These are phyloP conservation scores for Pelargonium nanum DNA, from an alignment of 345 rosid species.

Conservation along the genomic window DNA sequence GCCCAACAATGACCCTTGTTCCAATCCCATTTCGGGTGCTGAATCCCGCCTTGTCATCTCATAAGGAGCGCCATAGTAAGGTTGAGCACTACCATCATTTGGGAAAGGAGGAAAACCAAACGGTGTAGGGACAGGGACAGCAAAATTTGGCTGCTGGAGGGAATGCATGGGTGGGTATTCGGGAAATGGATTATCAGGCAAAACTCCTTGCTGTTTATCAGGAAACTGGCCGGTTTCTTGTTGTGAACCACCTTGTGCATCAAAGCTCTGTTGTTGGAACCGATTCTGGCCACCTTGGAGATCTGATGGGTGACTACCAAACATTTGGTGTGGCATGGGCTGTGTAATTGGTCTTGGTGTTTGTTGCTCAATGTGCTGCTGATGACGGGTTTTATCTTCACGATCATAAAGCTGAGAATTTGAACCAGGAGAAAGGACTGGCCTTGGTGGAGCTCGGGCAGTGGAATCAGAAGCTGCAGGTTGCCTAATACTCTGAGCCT, in stretches of 20 bases:
- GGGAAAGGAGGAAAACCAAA: conserved; percentile 48
- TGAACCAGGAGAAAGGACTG: conserved; percentile 35
- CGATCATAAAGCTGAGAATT: conserved; percentile 45
- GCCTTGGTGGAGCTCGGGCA: conserved; percentile 49
- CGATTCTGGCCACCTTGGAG: conserved; percentile 19
- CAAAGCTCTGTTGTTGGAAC: conserved; percentile 26
- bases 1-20: conserved; percentile 66
- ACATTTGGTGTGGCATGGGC: conserved; percentile 25
- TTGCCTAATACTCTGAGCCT: conserved; percentile 58
- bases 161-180: conserved; percentile 61
- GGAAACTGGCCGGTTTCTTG: conserved; percentile 43
- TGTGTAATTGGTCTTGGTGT: conserved; percentile 43
- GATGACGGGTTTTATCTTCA: conserved; percentile 47
- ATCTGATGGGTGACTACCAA: background rate
- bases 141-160: conserved; percentile 55
- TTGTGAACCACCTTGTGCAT: conserved; percentile 24
- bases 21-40: conserved; percentile 47
- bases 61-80: conserved; percentile 45
- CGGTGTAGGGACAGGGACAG: conserved; percentile 54
- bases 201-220: conserved; percentile 40
- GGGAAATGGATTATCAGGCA: conserved; percentile 38
- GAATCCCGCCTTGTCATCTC: conserved; percentile 41
- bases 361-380: conserved; percentile 44
- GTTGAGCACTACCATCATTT: conserved; percentile 55
- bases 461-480: conserved; percentile 63